A percentile compares a stretch with the other conserved stretches of the same genome.
phyloP scores from a whole-genome alignment of 176 grass and related monocot genomes.

The Eleusine coracana region DNA sequence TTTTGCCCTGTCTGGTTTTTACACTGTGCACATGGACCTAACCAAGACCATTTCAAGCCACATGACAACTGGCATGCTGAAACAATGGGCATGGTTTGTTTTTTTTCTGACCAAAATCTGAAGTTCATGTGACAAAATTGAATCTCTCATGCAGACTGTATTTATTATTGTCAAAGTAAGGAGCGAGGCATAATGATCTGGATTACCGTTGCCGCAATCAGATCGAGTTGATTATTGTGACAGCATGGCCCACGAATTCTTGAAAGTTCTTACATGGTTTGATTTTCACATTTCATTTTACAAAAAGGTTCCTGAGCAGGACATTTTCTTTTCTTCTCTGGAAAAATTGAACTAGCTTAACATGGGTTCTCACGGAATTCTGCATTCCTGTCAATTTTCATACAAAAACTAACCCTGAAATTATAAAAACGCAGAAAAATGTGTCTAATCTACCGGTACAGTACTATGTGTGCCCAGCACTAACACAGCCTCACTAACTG shows the following conservation, averaged over 20 bases:
- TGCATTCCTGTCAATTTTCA: neutral
- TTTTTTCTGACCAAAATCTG: conserved; percentile 30
- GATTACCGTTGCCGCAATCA: neutral
- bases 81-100: conserved; percentile 8
- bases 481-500: neutral
- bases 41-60: conserved; percentile 43
- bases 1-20: conserved; percentile 42
- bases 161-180: neutral
- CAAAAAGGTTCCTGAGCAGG: neutral
- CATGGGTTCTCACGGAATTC: neutral
- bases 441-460: neutral
- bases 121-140: neutral
- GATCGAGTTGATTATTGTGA: neutral
- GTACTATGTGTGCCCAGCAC: neutral
- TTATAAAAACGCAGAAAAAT: neutral
- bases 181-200: neutral
- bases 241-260: neutral
- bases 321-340: neutral
- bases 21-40: conserved; percentile 59
- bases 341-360: neutral
- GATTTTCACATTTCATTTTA: neutral
- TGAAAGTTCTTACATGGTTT: neutral
- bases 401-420: no score
- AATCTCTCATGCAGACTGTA: neutral
- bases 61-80: conserved; percentile 50